Base-by-base conservation (phyloP, 2,329 filamentous ascomycete species). In the Paraphaeosphaeria sporulosa region DNA sequence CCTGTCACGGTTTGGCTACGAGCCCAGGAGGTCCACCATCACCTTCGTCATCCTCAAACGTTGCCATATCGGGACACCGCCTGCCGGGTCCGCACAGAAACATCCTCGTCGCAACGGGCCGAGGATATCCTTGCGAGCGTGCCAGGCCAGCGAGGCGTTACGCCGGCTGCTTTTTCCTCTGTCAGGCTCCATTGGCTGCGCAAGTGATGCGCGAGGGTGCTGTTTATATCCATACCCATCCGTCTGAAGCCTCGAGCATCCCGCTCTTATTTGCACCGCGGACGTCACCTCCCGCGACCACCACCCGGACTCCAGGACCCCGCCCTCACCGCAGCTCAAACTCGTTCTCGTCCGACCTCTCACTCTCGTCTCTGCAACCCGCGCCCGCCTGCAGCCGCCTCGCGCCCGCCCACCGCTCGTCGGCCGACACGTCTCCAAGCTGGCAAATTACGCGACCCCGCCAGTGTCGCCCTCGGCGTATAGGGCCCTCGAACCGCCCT, bases 391-490 rank as follows among this genome's bases (percentile, higher is more conserved):
- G 19, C 42, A 23, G 64, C 66, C 63, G 62, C 61, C 49, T 61
- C 58, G 55, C 49, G 43, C 36, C 38, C 42, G 50, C 48, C 56
- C 60, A 32, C 56, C 60, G 49, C 53, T 30, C 30, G 50, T 42
- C 56, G n/a, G 27, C 5, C 30, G 23, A 36, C 75, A 81, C 67
- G 67, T 74, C 76, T 80, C 76, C 85, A 90, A 89, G 78, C 86
- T 90, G 87, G 87, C 86, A 82, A 81, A 84, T 71, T 87, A 87
- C 82, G 83, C 84, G 73, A 85, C 83, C 71, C 84, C 84, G 78
- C 84, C 85, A 81, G 82, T 87, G 78, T 87, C 87, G 82, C 88
- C 87, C 82, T 85, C 84, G 83, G 85, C 85, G 81, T 85, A 86
- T 82, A 86, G 85, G 83, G 78, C 74, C 72, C 78, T 78, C 76